Percentiles rank a stretch among this genome's conserved stretches.
phyloP scores from a whole-genome alignment of 805 yeast genomes.

The Pichia pseudocactophila region DNA sequence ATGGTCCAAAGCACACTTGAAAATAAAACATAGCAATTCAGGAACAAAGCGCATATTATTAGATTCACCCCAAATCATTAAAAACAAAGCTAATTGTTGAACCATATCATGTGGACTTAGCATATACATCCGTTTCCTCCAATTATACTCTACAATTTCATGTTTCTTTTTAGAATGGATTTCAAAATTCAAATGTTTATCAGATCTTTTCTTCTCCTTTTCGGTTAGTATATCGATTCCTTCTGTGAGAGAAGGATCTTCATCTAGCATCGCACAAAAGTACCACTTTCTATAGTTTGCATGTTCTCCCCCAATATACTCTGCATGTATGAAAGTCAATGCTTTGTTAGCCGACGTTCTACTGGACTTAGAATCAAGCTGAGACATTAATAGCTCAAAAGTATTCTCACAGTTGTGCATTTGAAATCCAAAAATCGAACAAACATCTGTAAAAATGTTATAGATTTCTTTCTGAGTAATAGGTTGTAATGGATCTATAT shows the following conservation, averaged over 20 bases:
- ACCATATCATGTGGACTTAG: slow-evolving; percentile 49
- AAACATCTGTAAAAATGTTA: slow-evolving; percentile 48
- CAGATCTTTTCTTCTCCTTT: slow-evolving; percentile 56
- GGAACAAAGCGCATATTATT: slow-evolving; percentile 51
- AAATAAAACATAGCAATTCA: slow-evolving; percentile 44
- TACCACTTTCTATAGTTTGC: slow-evolving; percentile 90
- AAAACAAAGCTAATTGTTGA: slow-evolving; percentile 54
- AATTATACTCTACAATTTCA: slow-evolving; percentile 76
- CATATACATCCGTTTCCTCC: slow-evolving; percentile 58
- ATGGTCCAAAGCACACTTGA: slow-evolving; percentile 47
- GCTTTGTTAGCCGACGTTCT: slow-evolving; percentile 69
- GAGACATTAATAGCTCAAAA: slow-evolving; percentile 70
- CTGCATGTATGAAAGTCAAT: slow-evolving; percentile 69
- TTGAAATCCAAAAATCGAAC: slow-evolving; percentile 77
- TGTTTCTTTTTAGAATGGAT: slow-evolving; percentile 26
- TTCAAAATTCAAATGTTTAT: slow-evolving; percentile 14
- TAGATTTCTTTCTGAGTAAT: slow-evolving; percentile 58
- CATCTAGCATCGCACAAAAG: slow-evolving; percentile 73
- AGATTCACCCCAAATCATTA: slow-evolving; percentile 71
- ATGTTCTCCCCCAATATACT: slow-evolving; percentile 84
- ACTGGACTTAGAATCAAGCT: slow-evolving; percentile 80
- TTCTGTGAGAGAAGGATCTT: slow-evolving; percentile 55
- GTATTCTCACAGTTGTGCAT: slow-evolving; percentile 67
- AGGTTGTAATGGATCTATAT: slow-evolving; percentile 60
- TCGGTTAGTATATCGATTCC: slow-evolving; percentile 52